Evolutionary conservation across 2,329 filamentous ascomycete species (phyloP), one percentile per base, ranked within the genome.

Genomic region (Colletotrichum sp.): DNA sequence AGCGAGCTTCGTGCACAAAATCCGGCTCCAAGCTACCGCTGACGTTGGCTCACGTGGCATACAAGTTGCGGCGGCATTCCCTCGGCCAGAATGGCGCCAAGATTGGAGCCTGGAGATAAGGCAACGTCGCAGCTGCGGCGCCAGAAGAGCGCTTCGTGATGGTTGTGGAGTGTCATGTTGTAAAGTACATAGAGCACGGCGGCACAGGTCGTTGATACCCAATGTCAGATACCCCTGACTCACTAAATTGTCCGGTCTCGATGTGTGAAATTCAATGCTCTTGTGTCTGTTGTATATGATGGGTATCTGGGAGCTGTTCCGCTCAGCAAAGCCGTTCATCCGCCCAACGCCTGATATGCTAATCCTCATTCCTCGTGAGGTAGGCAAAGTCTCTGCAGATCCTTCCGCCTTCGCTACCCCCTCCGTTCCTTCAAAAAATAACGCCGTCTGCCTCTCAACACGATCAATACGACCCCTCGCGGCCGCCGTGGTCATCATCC

Each of bases 401-500:
- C 67, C 71, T 39, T 74, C 71, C 67, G 44, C 67, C 32, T 71
- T 69, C 36, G 70, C 30, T 27, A 66, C 61, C 34, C 63, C 30
- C 30, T 34, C 44, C 48, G 48, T 27, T 28, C 36, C 48, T 64
- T n/a, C 32, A 12, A 60, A 16, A 30, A 60, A 12, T 60, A 30
- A 34, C 27, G 30, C 16, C 12, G 22, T 19, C n/a, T 6, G 7
- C 13, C n/a, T 19, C n/a, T 52, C n/a, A n/a, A n/a, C 8, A 16
- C 13, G 63, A 48, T 78, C 84, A 76, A 32, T 76, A 76, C 22
- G 74, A 76, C 12, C 74, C 74, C 4, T 76, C 68, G 15, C 59
- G 44, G 19, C 65, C 73, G 6, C 87, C 86, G 55, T 85, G 89
- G 39, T 90, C 90, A 28, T 90, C 90, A 9, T 87, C 88, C 12